phyloP scores from a whole-genome alignment of 2,329 filamentous ascomycete species.

The Penicillium digitatum region DNA sequence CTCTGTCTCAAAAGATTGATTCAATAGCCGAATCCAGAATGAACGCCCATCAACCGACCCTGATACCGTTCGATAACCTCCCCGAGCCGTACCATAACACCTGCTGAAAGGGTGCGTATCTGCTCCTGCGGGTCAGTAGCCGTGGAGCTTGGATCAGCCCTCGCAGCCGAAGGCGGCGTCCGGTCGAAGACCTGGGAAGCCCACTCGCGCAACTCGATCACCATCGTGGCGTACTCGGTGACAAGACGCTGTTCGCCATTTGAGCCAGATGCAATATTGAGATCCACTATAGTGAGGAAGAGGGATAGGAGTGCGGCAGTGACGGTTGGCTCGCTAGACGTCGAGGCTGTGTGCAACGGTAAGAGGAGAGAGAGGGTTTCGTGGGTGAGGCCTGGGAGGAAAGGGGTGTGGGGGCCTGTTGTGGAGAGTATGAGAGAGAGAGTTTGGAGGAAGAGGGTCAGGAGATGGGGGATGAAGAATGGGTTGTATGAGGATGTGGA shows the following conservation, averaged over 20 bases:
- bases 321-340: constrained; percentile 61
- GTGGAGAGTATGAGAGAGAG: constrained; percentile 78
- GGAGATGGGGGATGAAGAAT: constrained; percentile 68
- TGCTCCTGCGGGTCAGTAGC: constrained; percentile 42
- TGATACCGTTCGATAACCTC: constrained; percentile 83
- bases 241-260: constrained; percentile 65
- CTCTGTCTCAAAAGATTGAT: background rate
- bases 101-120: constrained; percentile 61
- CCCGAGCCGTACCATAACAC: constrained; percentile 72
- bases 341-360: constrained; percentile 53
- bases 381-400: constrained; percentile 72
- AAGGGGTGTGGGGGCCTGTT: constrained; percentile 71
- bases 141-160: constrained; percentile 59
- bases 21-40: constrained; percentile 47
- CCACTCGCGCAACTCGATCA: constrained; percentile 88
- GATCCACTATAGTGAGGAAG: constrained; percentile 73
- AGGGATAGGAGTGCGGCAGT: constrained; percentile 73
- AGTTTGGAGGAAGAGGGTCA: constrained; percentile 80
- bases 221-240: constrained; percentile 66
- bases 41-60: constrained; percentile 68
- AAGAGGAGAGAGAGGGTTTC: constrained; percentile 84
- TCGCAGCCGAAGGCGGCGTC: constrained; percentile 46
- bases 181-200: constrained; percentile 69
- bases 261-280: constrained; percentile 56
- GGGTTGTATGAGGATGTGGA: constrained; percentile 51